A percentile compares a stretch with the other conserved stretches of the same genome.
Conservation (phyloP, 2,329 filamentous ascomycete species). For the Chaetomium sp. region DNA sequence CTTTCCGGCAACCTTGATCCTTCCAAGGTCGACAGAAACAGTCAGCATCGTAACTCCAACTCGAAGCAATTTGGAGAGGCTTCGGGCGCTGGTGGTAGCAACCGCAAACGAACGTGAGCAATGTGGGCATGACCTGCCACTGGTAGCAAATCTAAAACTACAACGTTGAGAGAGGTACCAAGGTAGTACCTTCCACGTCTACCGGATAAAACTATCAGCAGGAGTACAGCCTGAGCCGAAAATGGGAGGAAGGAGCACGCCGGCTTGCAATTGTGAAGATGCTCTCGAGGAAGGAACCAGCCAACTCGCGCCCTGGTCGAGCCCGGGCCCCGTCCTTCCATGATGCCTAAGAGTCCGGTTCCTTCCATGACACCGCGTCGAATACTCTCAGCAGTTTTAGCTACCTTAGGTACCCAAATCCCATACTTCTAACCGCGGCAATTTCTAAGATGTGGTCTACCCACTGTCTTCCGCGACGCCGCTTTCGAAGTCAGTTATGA, state of each 20-base stretch:
- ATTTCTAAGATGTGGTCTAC: neutral
- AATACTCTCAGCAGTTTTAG: too few species aligned
- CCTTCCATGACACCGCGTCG: neutral
- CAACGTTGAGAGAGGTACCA: neutral
- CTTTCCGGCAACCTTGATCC: conserved; percentile 27
- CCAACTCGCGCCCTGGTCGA: neutral
- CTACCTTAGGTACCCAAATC: too few species aligned
- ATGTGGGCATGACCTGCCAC: neutral
- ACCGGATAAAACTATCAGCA: too few species aligned
- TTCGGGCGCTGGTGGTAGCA: neutral
- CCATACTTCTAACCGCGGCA: too few species aligned
- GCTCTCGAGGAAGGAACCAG: neutral
- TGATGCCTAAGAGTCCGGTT: neutral
- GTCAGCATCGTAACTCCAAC: conserved; percentile 23
- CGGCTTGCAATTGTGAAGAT: neutral
- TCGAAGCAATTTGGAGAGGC: neutral
- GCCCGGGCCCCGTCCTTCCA: too few species aligned
- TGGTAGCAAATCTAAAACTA: neutral
- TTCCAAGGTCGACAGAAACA: conserved; percentile 29
- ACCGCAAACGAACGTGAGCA: neutral
- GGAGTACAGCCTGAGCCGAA: too few species aligned
- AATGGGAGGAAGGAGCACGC: neutral
- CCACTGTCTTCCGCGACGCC: neutral
- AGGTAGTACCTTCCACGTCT: neutral
- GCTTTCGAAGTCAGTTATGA: neutral